Evolutionary conservation across 2,329 filamentous ascomycete genomes (phyloP).

Genomic region (Fusarium sp.): DNA sequence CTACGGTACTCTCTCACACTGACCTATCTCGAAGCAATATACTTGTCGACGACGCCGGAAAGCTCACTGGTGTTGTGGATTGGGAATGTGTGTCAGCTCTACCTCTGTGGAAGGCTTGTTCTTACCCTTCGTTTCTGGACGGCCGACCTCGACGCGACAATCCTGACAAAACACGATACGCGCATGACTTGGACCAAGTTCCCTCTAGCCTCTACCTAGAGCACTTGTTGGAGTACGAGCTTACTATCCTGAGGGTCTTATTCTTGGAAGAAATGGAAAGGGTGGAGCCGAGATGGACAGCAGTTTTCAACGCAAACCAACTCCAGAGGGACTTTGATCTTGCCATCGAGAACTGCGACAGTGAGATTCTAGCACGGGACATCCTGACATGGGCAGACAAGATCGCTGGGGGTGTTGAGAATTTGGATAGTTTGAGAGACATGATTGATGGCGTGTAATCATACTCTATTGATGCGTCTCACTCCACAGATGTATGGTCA

Average conservation of each 20-base stretch:
- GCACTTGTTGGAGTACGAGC: conserved; percentile 54
- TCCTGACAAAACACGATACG: conserved; percentile 41
- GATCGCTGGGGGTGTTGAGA: not conserved
- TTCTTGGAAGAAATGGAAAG: conserved; percentile 47
- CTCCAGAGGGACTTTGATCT: conserved; percentile 21
- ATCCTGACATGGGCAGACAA: conserved; percentile 14
- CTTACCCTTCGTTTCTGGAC: conserved; percentile 51
- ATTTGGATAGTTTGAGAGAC: not conserved
- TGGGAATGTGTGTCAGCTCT: conserved; percentile 58
- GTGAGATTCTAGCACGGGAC: not conserved
- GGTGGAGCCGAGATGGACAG: conserved; percentile 49
- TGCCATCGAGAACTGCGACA: conserved; percentile 20
- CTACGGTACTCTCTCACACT: conserved; percentile 50
- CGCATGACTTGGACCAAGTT: not conserved
- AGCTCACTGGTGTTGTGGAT: conserved; percentile 54
- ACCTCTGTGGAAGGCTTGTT: conserved; percentile 53
- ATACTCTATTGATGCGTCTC: not conserved
- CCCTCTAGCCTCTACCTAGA: conserved; percentile 49
- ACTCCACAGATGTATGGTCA: too few relatives aligned
- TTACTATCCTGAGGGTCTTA: conserved; percentile 49
- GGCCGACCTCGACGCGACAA: conserved; percentile 22
- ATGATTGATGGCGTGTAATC: not conserved
- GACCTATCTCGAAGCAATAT: conserved; percentile 55
- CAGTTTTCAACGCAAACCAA: conserved; percentile 10
- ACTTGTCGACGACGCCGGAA: conserved; percentile 50